phyloP scores from a whole-genome alignment of 164 flowering plant genomes.

The Stephania yunnanensis region DNA sequence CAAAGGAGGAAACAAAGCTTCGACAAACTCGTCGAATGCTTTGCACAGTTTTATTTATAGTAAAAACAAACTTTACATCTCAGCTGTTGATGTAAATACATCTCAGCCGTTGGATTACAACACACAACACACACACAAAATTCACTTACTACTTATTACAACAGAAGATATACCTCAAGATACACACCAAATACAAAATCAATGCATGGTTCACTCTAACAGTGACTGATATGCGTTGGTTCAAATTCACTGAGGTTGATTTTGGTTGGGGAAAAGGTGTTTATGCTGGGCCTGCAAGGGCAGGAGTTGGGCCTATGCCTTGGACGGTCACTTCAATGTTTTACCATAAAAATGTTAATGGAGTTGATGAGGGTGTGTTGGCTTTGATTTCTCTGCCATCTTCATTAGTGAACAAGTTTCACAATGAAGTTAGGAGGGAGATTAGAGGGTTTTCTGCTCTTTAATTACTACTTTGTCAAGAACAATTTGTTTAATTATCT shows the following conservation, averaged over 20 bases:
- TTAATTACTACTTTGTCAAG: not conserved
- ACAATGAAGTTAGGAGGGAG: conserved; percentile 14
- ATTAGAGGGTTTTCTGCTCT: not conserved
- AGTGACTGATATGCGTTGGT: conserved; percentile 23
- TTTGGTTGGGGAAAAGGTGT: conserved; percentile 27
- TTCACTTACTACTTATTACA: too few species aligned
- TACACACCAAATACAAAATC: too few species aligned
- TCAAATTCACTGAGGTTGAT: conserved; percentile 20
- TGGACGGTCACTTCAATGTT: conserved; percentile 19
- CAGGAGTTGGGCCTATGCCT: conserved; percentile 19
- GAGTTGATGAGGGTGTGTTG: conserved; percentile 21
- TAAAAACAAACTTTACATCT: too few species aligned
- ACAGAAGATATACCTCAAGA: too few species aligned
- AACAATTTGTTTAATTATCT: too few species aligned
- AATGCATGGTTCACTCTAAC: too few species aligned
- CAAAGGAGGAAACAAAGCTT: too few species aligned
- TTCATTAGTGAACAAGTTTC: conserved; percentile 13
- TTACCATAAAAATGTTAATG: conserved; percentile 12
- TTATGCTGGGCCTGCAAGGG: conserved; percentile 22
- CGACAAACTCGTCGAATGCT: too few species aligned
- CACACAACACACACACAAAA: too few species aligned
- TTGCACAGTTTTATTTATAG: too few species aligned
- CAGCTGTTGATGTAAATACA: too few species aligned
- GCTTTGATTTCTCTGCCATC: conserved; percentile 22
- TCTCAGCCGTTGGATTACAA: too few species aligned